Evolutionary conservation across 306 rosid genomes (phyloP).

Genomic region (Cajanus cajan): DNA sequence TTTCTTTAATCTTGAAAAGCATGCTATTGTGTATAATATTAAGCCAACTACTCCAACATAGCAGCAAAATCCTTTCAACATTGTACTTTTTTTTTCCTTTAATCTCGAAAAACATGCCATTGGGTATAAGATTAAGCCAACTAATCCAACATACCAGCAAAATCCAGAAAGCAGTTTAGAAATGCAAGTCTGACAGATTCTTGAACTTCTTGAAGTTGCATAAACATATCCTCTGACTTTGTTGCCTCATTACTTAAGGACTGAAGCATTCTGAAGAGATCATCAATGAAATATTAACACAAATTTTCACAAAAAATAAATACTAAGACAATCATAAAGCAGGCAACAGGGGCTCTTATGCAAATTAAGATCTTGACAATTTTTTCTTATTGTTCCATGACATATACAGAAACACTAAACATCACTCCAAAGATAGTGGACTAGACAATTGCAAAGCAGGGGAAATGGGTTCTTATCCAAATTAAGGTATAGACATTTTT

Average conservation of each 20-base stretch:
- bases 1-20: background rate
- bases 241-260: constrained; percentile 76
- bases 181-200: constrained; percentile 95
- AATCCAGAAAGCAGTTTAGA: constrained; percentile 91
- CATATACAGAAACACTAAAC: background rate
- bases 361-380: background rate
- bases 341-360: constrained; percentile 2
- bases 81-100: constrained; percentile 4
- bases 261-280: constrained; percentile 73
- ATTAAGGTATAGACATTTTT: background rate
- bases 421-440: background rate
- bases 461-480: constrained; percentile 1
- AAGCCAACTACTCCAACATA: constrained; percentile 49
- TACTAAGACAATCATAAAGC: constrained; percentile 13
- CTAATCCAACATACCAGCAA: constrained; percentile 76
- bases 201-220: constrained; percentile 87
- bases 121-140: constrained; percentile 18
- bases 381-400: background rate
- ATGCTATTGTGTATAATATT: constrained; percentile 15
- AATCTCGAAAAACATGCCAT: constrained; percentile 1
- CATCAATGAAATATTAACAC: constrained; percentile 29
- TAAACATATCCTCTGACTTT: constrained; percentile 84
- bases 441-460: background rate
- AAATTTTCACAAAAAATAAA: constrained; percentile 8
- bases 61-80: constrained; percentile 78